These are phyloP conservation scores for Emydomyces testavorans DNA, from an alignment of 2,329 filamentous ascomycete species.

Conservation along the genomic window DNA sequence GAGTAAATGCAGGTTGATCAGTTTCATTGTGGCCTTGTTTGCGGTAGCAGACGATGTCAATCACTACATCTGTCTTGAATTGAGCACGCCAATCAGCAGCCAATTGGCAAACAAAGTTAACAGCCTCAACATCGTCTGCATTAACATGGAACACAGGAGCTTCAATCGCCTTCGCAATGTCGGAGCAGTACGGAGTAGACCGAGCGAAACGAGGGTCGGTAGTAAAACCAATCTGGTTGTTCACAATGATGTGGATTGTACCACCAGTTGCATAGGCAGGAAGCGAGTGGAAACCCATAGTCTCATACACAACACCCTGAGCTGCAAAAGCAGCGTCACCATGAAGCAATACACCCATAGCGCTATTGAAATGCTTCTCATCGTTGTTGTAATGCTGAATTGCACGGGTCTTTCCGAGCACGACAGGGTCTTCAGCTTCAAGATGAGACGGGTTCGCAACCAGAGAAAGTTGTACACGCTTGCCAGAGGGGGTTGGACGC, in stretches of 20 bases:
- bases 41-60: constrained; percentile 97
- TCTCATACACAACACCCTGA: constrained; percentile 97
- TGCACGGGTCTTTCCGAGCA: constrained; percentile 91
- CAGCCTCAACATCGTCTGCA: constrained; percentile 92
- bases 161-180: constrained; percentile 97
- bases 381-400: constrained; percentile 99
- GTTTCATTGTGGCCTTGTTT: constrained; percentile 99
- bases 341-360: constrained; percentile 92
- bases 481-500: constrained; percentile 91
- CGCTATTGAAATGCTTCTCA: constrained; percentile 73
- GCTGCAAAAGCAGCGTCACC: constrained; percentile 94
- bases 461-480: constrained; percentile 96
- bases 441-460: constrained; percentile 97
- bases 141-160: constrained; percentile 99
- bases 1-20: constrained; percentile 98
- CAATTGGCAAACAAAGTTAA: constrained; percentile 96
- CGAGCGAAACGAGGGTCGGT: constrained; percentile 95
- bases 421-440: constrained; percentile 95
- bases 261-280: constrained; percentile 95
- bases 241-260: constrained; percentile 92
- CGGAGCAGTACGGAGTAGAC: constrained; percentile 96
- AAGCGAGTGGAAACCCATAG: constrained; percentile 90
- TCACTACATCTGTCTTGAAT: constrained; percentile 96
- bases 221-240: constrained; percentile 99
- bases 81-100: constrained; percentile 96